Conservation (phyloP, 169 alveolate species). For the Plasmodium sp. region DNA sequence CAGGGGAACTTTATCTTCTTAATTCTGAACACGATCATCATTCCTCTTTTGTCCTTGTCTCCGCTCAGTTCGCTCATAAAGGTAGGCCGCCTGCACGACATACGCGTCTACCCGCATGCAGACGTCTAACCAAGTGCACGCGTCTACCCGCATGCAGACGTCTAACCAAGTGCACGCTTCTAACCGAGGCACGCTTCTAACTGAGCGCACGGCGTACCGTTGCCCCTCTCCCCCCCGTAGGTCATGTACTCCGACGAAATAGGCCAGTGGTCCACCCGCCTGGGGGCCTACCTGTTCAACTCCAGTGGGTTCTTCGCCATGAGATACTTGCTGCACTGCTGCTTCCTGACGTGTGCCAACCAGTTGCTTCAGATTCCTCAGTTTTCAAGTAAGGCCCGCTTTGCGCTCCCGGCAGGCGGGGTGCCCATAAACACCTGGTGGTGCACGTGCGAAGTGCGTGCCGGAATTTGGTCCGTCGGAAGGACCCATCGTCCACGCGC, state of each 20-base stretch:
- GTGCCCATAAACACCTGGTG: not conserved
- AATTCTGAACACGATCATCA: conserved; percentile 57
- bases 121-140: no score
- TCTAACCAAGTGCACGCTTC: not conserved
- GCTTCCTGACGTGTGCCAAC: conserved; percentile 64
- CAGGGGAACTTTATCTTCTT: conserved; percentile 69
- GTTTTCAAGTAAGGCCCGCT: conserved; percentile 42
- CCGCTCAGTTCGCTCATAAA: conserved; percentile 44
- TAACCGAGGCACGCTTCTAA: no score
- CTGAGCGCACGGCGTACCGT: no score
- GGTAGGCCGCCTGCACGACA: not conserved
- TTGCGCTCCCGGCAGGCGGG: not conserved
- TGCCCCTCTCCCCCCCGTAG: not conserved
- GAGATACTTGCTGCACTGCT: conserved; percentile 65
- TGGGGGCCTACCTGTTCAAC: conserved; percentile 48
- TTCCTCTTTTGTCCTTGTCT: conserved; percentile 50
- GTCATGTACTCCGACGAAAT: conserved; percentile 64
- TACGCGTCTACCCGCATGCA: not conserved
- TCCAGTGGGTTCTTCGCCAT: conserved; percentile 73
- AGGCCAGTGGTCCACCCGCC: conserved; percentile 54
- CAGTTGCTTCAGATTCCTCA: conserved; percentile 69
- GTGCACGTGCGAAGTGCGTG: not conserved
- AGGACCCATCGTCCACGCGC: not conserved
- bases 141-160: not conserved
- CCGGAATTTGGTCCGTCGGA: not conserved